Evolutionary conservation across 108 stramenopile species (phyloP), one percentile per base, ranked within the genome.

Genomic region (Nitzschia palea): DNA sequence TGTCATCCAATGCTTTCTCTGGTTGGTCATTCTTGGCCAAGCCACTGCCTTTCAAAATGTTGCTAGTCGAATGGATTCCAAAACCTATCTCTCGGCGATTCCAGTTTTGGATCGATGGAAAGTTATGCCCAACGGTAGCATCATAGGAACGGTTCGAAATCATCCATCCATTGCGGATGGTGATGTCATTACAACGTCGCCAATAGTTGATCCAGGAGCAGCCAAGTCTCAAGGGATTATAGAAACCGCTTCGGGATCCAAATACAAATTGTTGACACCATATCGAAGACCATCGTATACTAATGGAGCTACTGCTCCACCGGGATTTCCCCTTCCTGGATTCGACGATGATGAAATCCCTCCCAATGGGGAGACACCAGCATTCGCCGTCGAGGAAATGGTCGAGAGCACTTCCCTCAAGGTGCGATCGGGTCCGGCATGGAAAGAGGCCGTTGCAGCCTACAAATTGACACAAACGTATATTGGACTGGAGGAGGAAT

Each of bases 101-200:
- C 90, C 90, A 2, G 54, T 73, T 9, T 53, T 91, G n/a, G 82
- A 88, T 61, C 76, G 87, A 62, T 91, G 90, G 90, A 79, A 81
- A 30, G 66, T 84, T 48, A 74, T 86, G 17, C 44, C 57, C 30
- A 80, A 75, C 30, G 91, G 86, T 18, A 76, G 82, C 60, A 47
- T 90, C 14, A 66, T 81, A 51, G 91, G 91, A 58, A 82, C 74
- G 26, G 86, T 90, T 8, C 67, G 62, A 4, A 80, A 80, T 52
- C 90, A 94, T 55, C 88, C 85, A 12, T 60, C 71, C 4, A 86
- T 94, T 62, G 70, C 76, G 35, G 90, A 94, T 70, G 89, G 89
- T 4, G 87, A 91, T 64, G 75, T 79, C 9, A 87, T 94, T 40
- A 85, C 83, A 0, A 94, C 93, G 6, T 86, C 84, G 55, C 85